A percentile compares a stretch with the other conserved stretches of the same genome.
Conservation (phyloP, 148 eudicot species). For the Rhododendron griersonianum region DNA sequence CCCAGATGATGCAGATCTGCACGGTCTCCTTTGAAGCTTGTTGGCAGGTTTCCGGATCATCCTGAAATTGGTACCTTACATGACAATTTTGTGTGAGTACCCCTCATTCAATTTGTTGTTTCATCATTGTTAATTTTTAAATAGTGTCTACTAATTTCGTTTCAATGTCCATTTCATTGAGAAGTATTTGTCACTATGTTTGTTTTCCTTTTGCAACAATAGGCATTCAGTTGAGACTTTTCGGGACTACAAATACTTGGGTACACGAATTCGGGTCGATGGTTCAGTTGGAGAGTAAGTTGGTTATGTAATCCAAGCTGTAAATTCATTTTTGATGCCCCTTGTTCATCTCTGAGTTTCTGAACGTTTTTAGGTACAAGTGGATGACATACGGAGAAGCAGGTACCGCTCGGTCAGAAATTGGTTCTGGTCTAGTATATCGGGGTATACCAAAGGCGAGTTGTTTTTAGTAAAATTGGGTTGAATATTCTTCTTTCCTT, state of each 20-base stretch:
- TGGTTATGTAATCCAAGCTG: background rate
- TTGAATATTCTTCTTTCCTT: background rate
- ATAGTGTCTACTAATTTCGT: background rate
- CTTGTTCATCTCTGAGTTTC: background rate
- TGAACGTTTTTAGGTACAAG: conserved; percentile 47
- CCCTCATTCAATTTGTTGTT: conserved; percentile 5
- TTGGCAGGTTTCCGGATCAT: conserved; percentile 58
- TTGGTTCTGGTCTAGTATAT: conserved; percentile 77
- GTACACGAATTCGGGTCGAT: conserved; percentile 76
- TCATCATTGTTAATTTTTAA: background rate
- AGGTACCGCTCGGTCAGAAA: conserved; percentile 63
- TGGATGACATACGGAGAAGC: conserved; percentile 98
- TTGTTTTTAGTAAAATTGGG: background rate
- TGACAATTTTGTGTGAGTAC: conserved; percentile 85
- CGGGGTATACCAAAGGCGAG: conserved; percentile 63
- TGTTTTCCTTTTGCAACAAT: conserved; percentile 1
- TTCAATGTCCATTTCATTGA: background rate
- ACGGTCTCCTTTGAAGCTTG: conserved; percentile 70
- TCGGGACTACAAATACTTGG: conserved; percentile 74
- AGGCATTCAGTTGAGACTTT: conserved; percentile 69
- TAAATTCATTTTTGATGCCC: background rate
- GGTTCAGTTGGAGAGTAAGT: conserved; percentile 98
- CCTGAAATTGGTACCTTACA: conserved; percentile 86
- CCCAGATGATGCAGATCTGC: conserved; percentile 50
- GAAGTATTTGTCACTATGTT: background rate